phyloP scores from a whole-genome alignment of 176 grass and related monocot species.

The Paspalum notatum region DNA sequence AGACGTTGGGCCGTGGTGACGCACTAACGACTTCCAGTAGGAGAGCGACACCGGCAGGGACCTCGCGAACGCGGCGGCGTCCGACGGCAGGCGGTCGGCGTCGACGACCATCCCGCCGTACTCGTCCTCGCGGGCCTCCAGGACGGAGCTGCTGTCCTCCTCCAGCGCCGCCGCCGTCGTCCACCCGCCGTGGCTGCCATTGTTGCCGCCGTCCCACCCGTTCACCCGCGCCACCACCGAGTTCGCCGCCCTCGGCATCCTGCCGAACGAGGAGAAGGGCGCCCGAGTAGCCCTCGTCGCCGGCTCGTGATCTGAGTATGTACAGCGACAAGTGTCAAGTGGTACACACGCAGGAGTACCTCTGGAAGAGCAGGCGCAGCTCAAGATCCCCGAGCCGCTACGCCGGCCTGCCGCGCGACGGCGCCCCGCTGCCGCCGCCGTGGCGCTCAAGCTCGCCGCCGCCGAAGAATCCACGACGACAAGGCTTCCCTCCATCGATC shows the following conservation, averaged over 20 bases:
- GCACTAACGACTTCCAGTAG: constrained; percentile 59
- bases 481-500: constrained; percentile 11
- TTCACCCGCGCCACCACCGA: not conserved
- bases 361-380: constrained; percentile 3
- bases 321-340: not conserved
- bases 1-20: not conserved
- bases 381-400: not conserved
- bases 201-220: constrained; percentile 2
- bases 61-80: constrained; percentile 40
- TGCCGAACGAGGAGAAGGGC: not conserved
- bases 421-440: not conserved
- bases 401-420: not conserved
- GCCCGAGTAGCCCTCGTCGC: not conserved
- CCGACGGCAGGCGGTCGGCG: constrained; percentile 47
- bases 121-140: constrained; percentile 62
- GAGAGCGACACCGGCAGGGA: constrained; percentile 54
- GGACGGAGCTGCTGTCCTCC: constrained; percentile 33
- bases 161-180: not conserved
- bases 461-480: not conserved
- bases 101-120: constrained; percentile 66
- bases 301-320: not conserved
- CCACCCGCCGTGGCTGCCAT: not conserved
- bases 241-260: not conserved
- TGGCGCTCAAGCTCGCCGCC: not conserved
- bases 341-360: not conserved